Conservation (phyloP, 345 rosid genomes). For the Conringia planisiliqua region DNA sequence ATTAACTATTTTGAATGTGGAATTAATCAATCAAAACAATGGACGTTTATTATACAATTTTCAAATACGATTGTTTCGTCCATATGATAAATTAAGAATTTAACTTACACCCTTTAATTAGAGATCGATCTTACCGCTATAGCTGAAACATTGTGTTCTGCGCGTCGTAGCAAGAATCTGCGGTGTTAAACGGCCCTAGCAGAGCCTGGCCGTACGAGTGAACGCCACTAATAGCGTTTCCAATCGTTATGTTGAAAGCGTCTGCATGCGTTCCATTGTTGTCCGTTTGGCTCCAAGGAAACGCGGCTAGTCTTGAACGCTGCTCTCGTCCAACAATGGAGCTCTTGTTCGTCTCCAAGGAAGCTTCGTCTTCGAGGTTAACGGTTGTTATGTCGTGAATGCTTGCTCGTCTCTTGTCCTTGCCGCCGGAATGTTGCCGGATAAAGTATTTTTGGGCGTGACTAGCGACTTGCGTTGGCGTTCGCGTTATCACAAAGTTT, state of each 20-base stretch:
- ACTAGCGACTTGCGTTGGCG: slow-evolving; percentile 98
- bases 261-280: slow-evolving; percentile 14
- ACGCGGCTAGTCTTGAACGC: slow-evolving; percentile 25
- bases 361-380: slow-evolving; percentile 53
- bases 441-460: slow-evolving; percentile 98
- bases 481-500: slow-evolving; percentile 76
- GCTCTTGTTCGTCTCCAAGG: slow-evolving; percentile 46
- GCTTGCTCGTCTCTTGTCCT: slow-evolving; percentile 95
- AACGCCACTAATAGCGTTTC: slow-evolving; percentile 20
- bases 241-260: slow-evolving; percentile 31
- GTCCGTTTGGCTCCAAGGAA: slow-evolving; percentile 27
- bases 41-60: slow-evolving; percentile 32
- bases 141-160: slow-evolving; percentile 27
- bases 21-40: not conserved
- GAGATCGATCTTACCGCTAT: slow-evolving; percentile 10
- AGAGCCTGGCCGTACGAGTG: slow-evolving; percentile 21
- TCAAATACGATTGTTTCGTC: slow-evolving; percentile 15
- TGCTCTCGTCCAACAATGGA: slow-evolving; percentile 28
- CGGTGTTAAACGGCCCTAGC: slow-evolving; percentile 22
- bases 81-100: slow-evolving; percentile 26
- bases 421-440: slow-evolving; percentile 84
- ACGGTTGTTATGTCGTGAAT: slow-evolving; percentile 96
- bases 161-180: slow-evolving; percentile 27
- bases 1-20: slow-evolving; percentile 5
- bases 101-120: slow-evolving; percentile 17